A percentile compares a stretch with the other conserved stretches of the same genome.
These are phyloP conservation scores for Entonaema liquescens DNA, from an alignment of 495 filamentous ascomycete genomes.

Conservation along the genomic window DNA sequence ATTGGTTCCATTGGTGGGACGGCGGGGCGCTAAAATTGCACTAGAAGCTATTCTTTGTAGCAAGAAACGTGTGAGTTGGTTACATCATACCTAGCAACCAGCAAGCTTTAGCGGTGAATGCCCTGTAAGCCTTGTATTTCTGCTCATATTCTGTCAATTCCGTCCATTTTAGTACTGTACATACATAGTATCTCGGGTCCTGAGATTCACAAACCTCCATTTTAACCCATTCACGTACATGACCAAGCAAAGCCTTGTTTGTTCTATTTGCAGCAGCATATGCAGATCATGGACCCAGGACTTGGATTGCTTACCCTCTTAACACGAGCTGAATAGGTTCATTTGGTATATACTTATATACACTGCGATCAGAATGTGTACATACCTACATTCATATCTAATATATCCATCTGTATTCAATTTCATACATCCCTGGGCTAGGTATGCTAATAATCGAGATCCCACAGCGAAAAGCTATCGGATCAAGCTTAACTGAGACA, in stretches of 20 bases:
- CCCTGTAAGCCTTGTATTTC: conserved; percentile 11
- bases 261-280: conserved; percentile 2
- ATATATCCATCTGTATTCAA: neutral
- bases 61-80: conserved; percentile 30
- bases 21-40: conserved; percentile 37
- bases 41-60: conserved; percentile 28
- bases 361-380: too few relatives aligned
- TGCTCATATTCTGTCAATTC: neutral
- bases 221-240: too few relatives aligned
- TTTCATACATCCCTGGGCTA: conserved; percentile 3
- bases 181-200: neutral
- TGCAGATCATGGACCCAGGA: conserved; percentile 14
- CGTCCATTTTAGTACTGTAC: conserved; percentile 9
- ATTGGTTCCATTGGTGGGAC: conserved; percentile 31
- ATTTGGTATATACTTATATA: too few relatives aligned
- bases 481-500: conserved; percentile 35
- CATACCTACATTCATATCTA: neutral
- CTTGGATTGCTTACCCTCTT: conserved; percentile 1
- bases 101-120: conserved; percentile 30
- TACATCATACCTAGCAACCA: conserved; percentile 35
- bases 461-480: conserved; percentile 6
- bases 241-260: neutral
- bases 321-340: conserved; percentile 9
- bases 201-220: neutral
- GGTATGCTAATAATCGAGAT: conserved; percentile 21